phyloP scores from a whole-genome alignment of 495 filamentous ascomycete genomes.

The Diplogelasinospora grovesii region DNA sequence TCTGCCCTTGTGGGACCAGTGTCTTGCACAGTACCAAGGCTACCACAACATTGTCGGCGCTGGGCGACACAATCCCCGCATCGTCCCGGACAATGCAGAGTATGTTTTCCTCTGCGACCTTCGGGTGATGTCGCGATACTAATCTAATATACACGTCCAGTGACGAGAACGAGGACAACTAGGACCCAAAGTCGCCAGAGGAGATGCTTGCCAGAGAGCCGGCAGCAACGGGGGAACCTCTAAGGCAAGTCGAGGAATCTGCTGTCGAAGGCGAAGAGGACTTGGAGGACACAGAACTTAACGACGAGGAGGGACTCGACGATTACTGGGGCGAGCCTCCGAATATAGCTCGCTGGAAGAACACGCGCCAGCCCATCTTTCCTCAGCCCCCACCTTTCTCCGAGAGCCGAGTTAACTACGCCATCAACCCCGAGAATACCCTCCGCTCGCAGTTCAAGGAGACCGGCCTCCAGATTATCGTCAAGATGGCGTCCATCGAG shows the following conservation, averaged over 20 bases:
- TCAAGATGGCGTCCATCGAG: conserved; percentile 58
- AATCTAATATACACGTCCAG: conserved; percentile 28
- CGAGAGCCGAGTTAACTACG: conserved; percentile 25
- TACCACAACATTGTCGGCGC: conserved; percentile 26
- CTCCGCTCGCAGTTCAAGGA: conserved; percentile 31
- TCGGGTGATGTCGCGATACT: neutral
- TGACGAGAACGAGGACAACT: conserved; percentile 36
- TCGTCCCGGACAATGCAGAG: conserved; percentile 18
- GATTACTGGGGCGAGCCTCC: neutral
- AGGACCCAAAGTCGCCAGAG: conserved; percentile 36
- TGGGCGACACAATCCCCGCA: conserved; percentile 46
- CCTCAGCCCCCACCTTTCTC: conserved; percentile 3
- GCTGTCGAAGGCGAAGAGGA: neutral
- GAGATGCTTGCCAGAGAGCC: conserved; percentile 18
- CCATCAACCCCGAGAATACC: conserved; percentile 15
- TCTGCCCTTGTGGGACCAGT: conserved; percentile 50
- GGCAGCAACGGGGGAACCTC: neutral
- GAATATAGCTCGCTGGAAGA: conserved; percentile 22
- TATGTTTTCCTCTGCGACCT: conserved; percentile 6
- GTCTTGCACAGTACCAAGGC: conserved; percentile 25
- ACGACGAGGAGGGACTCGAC: neutral
- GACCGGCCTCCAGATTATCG: conserved; percentile 52
- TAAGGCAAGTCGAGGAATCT: no score
- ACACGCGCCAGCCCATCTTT: conserved; percentile 22
- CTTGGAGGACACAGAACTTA: neutral